Percentiles rank a stretch among this genome's conserved stretches.
These are phyloP conservation scores for Ustilago loliicola DNA, from an alignment of 1,284 basidiomycete species.

Conservation along the genomic window DNA sequence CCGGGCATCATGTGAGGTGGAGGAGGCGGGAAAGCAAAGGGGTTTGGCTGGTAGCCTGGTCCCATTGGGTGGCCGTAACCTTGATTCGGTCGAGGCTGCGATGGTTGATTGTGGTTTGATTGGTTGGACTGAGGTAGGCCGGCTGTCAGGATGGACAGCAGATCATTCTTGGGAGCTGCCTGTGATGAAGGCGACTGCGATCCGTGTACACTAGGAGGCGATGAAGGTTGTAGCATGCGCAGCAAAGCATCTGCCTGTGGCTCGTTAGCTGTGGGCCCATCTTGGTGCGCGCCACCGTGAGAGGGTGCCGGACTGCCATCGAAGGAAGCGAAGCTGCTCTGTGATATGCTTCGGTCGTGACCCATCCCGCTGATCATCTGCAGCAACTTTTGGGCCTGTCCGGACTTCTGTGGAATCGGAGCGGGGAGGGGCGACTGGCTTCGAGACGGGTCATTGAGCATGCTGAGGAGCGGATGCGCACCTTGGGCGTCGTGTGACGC, in stretches of 20 bases:
- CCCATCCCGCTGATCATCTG: slow-evolving; percentile 55
- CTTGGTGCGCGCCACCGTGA: slow-evolving; percentile 20
- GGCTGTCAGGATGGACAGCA: slow-evolving; percentile 49
- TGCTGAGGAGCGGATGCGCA: slow-evolving; percentile 38
- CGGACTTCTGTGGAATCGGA: slow-evolving; percentile 54
- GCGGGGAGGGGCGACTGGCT: slow-evolving; percentile 60
- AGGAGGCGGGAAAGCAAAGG: slow-evolving; percentile 43
- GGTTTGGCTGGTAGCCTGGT: slow-evolving; percentile 22
- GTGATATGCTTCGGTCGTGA: slow-evolving; percentile 39
- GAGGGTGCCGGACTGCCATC: slow-evolving; percentile 21
- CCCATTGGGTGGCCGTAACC: slow-evolving; percentile 27
- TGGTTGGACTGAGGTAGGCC: slow-evolving; percentile 23
- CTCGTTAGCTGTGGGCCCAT: slow-evolving; percentile 12
- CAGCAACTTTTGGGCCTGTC: slow-evolving; percentile 56
- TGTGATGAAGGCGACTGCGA: slow-evolving; percentile 31
- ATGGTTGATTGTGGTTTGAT: slow-evolving; percentile 14
- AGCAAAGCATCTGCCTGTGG: slow-evolving; percentile 41
- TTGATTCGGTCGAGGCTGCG: slow-evolving; percentile 22
- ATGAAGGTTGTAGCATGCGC: slow-evolving; percentile 38
- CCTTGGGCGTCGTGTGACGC: slow-evolving; percentile 3
- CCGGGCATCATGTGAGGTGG: slow-evolving; percentile 42
- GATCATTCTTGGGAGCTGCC: slow-evolving; percentile 37
- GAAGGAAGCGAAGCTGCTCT: slow-evolving; percentile 41
- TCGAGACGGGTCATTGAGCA: slow-evolving; percentile 47
- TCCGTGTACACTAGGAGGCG: slow-evolving; percentile 5